A percentile compares a stretch with the other conserved stretches of the same genome.
Evolutionary conservation across 345 rosid species (phyloP).

Genomic region (Luvunga scandens): DNA sequence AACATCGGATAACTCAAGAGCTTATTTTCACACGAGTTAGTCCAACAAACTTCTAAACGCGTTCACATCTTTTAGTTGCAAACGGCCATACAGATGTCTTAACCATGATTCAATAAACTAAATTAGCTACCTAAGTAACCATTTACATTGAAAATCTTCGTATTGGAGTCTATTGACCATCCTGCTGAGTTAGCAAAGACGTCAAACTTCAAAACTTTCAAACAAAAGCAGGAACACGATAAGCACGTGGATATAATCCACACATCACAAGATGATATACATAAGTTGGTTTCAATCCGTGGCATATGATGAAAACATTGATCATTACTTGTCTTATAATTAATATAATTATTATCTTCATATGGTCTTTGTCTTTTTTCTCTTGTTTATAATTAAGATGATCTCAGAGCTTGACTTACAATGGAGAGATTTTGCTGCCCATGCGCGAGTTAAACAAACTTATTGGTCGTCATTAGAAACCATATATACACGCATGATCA

Average conservation of each 20-base stretch:
- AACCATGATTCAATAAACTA: no score
- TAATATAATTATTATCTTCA: background rate
- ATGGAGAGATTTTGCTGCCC: slow-evolving; percentile 19
- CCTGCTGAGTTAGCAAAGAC: background rate
- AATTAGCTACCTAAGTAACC: no score
- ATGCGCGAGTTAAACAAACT: background rate
- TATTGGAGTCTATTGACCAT: no score
- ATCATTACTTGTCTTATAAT: slow-evolving; percentile 2
- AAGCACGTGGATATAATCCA: slow-evolving; percentile 1
- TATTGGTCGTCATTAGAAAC: background rate
- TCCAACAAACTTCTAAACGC: no score
- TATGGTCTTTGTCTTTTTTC: background rate
- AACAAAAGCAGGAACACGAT: slow-evolving; percentile 6
- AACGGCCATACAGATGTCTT: no score
- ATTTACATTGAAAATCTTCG: no score
- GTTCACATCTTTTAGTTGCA: no score
- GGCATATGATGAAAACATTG: slow-evolving; percentile 11
- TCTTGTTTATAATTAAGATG: background rate
- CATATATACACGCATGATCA: background rate
- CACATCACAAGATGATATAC: background rate
- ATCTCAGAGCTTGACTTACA: slow-evolving; percentile 8
- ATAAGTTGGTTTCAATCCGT: background rate
- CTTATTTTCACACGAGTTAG: no score
- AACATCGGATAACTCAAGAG: no score
- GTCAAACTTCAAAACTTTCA: background rate